phyloP scores from a whole-genome alignment of 148 eudicot genomes.

The Camellia granthamiana region DNA sequence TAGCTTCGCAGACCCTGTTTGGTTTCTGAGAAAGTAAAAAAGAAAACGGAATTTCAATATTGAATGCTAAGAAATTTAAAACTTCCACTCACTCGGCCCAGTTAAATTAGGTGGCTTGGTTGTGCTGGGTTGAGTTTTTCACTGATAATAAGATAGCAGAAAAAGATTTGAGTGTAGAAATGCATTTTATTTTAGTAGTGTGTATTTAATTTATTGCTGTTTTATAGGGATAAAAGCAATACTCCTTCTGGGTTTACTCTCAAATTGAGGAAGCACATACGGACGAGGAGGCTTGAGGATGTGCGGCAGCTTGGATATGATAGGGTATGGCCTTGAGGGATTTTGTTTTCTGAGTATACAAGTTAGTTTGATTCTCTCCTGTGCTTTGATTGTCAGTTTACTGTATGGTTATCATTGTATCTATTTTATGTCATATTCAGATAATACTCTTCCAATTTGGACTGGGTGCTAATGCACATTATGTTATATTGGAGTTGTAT shows the following conservation, averaged over 20 bases:
- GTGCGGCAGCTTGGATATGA: slow-evolving; percentile 98
- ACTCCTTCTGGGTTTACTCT: slow-evolving; percentile 96
- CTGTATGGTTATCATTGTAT: background rate
- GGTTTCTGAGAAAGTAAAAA: background rate
- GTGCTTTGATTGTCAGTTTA: slow-evolving; percentile 11
- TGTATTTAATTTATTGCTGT: background rate
- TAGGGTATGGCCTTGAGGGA: slow-evolving; percentile 45
- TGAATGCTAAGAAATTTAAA: background rate
- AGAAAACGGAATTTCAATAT: background rate
- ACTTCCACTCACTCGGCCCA: background rate
- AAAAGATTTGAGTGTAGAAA: background rate
- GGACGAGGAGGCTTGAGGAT: slow-evolving; percentile 94
- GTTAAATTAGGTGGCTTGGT: background rate
- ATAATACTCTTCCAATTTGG: slow-evolving; percentile 94
- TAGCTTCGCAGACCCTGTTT: background rate
- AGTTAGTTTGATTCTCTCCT: background rate
- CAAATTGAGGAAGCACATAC: slow-evolving; percentile 92
- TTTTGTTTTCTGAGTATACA: background rate
- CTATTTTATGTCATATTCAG: slow-evolving; percentile 32
- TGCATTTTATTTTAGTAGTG: background rate
- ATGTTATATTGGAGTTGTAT: slow-evolving; percentile 86
- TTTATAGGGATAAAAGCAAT: slow-evolving; percentile 85
- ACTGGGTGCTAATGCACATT: slow-evolving; percentile 78
- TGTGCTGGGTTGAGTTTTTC: background rate
- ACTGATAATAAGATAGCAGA: background rate